phyloP scores from a whole-genome alignment of 176 grass and related monocot genomes.

The Ananas comosus region DNA sequence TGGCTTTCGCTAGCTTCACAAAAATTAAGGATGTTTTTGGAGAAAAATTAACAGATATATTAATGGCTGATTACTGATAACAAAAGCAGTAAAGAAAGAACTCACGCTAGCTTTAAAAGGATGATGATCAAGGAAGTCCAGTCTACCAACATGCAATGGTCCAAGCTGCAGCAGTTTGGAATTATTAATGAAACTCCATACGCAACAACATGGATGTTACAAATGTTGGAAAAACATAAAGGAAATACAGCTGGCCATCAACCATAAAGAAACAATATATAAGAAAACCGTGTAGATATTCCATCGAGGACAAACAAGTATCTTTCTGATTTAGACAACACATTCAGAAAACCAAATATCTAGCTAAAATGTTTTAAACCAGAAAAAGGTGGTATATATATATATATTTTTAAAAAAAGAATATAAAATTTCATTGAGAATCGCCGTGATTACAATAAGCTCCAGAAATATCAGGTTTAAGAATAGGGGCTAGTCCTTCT shows the following conservation, averaged over 20 bases:
- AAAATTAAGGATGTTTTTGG: no score
- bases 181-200: conserved; percentile 3
- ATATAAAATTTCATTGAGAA: no score
- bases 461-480: no score
- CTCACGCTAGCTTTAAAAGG: conserved; percentile 54
- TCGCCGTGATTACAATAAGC: no score
- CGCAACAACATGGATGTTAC: not conserved
- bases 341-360: no score
- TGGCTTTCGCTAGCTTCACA: no score
- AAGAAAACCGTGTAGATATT: not conserved
- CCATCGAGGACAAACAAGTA: not conserved
- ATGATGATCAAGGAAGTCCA: conserved; percentile 90
- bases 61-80: not conserved
- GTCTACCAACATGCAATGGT: conserved; percentile 47
- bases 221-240: not conserved
- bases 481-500: no score
- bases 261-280: not conserved
- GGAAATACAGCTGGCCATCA: not conserved
- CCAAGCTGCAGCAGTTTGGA: conserved; percentile 52
- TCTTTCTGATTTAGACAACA: no score
- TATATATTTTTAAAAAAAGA: no score
- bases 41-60: no score
- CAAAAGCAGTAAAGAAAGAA: conserved; percentile 7
- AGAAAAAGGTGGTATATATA: no score
- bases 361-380: no score